Evolutionary conservation across 2,329 filamentous ascomycete genomes (phyloP), one percentile per base, ranked within the genome.

Genomic region (Colletotrichum endophyticum): DNA sequence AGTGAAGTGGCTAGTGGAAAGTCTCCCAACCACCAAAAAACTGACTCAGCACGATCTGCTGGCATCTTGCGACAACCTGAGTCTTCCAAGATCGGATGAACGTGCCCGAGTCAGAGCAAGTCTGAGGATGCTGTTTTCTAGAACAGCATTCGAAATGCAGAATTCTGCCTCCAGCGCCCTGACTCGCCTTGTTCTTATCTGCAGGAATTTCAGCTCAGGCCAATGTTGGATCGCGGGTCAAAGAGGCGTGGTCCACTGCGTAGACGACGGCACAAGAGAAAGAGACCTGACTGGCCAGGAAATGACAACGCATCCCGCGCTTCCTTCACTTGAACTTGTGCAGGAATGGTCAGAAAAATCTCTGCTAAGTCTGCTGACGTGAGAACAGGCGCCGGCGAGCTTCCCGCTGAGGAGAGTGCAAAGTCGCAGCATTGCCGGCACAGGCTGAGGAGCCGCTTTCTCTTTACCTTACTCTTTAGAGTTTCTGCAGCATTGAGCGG

Each of bases 41-140:
- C 44, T 73, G 73, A 76, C 70, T 76, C 73, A 70, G 59, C 73
- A 53, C 19, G 6, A 12, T 30, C 57, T 36, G 30, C 19, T 12
- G 32, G 32, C 36, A 27, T 68, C 57, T 73, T 76, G 62, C 64
- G 70, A 63, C 70, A 62, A 39, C 39, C 32, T 53, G 53, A 22
- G 7, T 73, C 28, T 57, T 32, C 28, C 27, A 44, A 76, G 70
- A 76, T 67, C 49, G 34, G 73, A 76, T 49, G 70, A 73, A 76
- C 44, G 57, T 36, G 34, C 49, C 73, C 49, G 64, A 66, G 70
- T 70, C 59, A 73, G 34, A 70, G 68, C 68, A 16, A 63, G 68
- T 70, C 67, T 49, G 57, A 70, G 57, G n/a, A 34, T 63, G 32
- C 19, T 27, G 7, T 63, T 34, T 59, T 71, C 72, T 66, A 36